Evolutionary conservation across 306 rosid genomes (phyloP).

Genomic region (Malus fusca): DNA sequence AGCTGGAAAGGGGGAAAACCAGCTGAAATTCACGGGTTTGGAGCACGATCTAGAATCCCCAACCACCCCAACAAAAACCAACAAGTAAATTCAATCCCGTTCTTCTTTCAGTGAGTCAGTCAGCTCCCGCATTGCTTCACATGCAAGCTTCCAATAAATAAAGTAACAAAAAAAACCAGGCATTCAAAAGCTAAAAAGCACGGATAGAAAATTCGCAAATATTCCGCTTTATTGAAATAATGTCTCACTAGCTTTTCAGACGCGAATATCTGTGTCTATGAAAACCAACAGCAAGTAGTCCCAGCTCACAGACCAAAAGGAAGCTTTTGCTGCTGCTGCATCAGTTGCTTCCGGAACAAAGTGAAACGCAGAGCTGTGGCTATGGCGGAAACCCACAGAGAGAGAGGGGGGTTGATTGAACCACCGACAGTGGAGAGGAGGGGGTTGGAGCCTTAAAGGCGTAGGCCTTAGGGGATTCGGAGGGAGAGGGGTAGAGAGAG

Average conservation of each 20-base stretch:
- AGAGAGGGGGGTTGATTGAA: constrained; percentile 2
- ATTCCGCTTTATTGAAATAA: constrained; percentile 40
- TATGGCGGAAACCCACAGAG: constrained; percentile 30
- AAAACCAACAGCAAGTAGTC: constrained; percentile 16
- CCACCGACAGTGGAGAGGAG: constrained; percentile 14
- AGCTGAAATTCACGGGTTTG: constrained; percentile 26
- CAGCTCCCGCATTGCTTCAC: constrained; percentile 71
- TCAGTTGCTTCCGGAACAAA: not conserved
- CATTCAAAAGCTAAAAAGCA: constrained; percentile 30
- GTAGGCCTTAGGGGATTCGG: constrained; percentile 23
- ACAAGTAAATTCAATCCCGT: constrained; percentile 52
- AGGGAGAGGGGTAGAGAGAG: not conserved
- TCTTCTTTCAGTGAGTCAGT: constrained; percentile 7
- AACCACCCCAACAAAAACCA: constrained; percentile 20
- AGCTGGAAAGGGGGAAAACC: constrained; percentile 6
- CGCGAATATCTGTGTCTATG: constrained; percentile 17
- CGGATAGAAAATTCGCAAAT: constrained; percentile 7
- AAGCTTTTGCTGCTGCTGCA: not conserved
- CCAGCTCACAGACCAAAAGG: constrained; percentile 2
- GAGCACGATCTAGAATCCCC: constrained; percentile 22
- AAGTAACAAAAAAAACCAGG: constrained; percentile 27
- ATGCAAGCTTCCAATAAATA: constrained; percentile 54
- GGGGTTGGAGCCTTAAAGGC: constrained; percentile 4
- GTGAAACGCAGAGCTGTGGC: not conserved
- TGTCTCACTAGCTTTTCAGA: constrained; percentile 11